Percentiles rank a stretch among this genome's conserved stretches.
Conservation (phyloP, 2,329 filamentous ascomycete genomes). For the Colletotrichum acutatum region DNA sequence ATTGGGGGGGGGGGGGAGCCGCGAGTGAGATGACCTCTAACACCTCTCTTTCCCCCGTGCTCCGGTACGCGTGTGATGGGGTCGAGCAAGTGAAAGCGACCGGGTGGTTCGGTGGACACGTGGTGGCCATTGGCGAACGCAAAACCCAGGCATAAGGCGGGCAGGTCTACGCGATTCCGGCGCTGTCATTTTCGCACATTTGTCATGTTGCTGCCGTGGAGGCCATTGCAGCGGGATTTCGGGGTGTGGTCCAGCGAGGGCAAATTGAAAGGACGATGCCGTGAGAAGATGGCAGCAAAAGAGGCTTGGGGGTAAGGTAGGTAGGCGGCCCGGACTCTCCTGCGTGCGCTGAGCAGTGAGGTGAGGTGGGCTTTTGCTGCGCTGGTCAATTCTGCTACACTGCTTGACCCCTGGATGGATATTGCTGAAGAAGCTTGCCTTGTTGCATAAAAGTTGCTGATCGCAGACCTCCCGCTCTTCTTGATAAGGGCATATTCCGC, state of each 20-base stretch:
- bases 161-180: conserved; percentile 23
- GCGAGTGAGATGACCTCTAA: not conserved
- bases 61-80: not conserved
- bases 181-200: conserved; percentile 18
- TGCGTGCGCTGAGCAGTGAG: not conserved
- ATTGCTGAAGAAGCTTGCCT: conserved; percentile 33
- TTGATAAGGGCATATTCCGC: conserved; percentile 22
- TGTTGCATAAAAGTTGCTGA: conserved; percentile 28
- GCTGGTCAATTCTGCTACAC: conserved; percentile 7
- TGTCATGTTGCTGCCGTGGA: not conserved
- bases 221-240: not conserved
- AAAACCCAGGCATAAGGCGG: not conserved
- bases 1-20: not conserved
- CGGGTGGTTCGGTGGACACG: conserved; percentile 28
- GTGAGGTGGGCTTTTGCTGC: not conserved
- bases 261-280: not conserved
- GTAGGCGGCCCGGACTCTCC: not conserved
- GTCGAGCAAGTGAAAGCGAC: not conserved
- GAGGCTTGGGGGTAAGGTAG: not conserved
- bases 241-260: not conserved
- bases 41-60: not conserved
- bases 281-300: not conserved
- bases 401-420: conserved; percentile 26
- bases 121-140: conserved; percentile 29
- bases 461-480: not conserved